Conservation (phyloP, 352 stramenopile genomes). For the Phytopythium mirpurense region DNA sequence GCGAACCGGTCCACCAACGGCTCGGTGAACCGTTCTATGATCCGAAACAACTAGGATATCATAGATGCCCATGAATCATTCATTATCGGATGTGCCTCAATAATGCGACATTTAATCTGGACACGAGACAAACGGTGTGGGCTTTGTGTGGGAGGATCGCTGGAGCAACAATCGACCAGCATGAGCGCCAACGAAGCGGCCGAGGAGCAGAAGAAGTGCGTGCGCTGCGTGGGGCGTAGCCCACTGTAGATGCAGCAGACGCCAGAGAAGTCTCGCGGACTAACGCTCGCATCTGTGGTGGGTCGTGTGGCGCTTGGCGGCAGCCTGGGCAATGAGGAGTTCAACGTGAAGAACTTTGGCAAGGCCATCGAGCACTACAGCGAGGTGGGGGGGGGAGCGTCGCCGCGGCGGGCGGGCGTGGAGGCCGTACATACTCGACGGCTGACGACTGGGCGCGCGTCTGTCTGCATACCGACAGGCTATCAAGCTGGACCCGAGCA, state of each 20-base stretch:
- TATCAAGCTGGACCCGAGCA: constrained; percentile 67
- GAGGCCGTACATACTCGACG: too few relatives aligned
- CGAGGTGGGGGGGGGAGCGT: constrained; percentile 47
- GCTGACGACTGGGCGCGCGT: background rate
- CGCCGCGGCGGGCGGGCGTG: background rate
- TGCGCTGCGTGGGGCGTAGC: constrained; percentile 2
- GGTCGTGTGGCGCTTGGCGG: background rate
- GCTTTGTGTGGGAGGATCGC: background rate
- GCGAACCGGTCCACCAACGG: background rate
- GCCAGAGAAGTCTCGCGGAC: background rate
- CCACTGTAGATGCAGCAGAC: background rate
- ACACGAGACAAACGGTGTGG: too few relatives aligned
- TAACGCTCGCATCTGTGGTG: background rate
- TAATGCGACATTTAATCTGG: background rate
- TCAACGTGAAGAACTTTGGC: constrained; percentile 83
- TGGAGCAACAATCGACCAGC: background rate
- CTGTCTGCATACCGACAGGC: constrained; percentile 24
- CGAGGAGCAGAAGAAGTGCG: constrained; percentile 63
- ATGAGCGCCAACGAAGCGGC: constrained; percentile 45
- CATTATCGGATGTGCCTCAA: too few relatives aligned
- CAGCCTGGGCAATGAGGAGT: constrained; percentile 80
- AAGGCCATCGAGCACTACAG: constrained; percentile 77
- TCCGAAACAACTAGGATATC: background rate
- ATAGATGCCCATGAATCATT: too few relatives aligned
- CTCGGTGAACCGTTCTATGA: background rate